Evolutionary conservation across 2,329 filamentous ascomycete genomes (phyloP).

Genomic region (Ceratocystis destructans): DNA sequence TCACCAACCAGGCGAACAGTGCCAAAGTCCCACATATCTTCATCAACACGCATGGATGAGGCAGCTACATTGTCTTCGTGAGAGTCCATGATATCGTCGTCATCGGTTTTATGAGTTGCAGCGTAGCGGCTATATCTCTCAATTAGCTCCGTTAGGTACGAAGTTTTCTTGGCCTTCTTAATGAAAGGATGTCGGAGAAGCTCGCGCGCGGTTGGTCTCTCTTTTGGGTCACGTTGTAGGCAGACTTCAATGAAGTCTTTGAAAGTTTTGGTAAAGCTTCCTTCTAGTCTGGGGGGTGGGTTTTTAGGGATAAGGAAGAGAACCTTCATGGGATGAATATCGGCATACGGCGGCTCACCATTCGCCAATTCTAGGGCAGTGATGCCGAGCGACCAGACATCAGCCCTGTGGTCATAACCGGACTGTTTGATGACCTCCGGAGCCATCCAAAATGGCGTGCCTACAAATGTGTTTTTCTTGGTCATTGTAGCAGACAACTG

Average conservation of each 20-base stretch:
- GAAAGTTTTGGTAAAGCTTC: slow-evolving; percentile 68
- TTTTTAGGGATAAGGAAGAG: slow-evolving; percentile 95
- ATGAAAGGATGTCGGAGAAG: slow-evolving; percentile 84
- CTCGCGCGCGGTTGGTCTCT: slow-evolving; percentile 75
- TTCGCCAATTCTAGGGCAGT: slow-evolving; percentile 84
- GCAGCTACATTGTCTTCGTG: slow-evolving; percentile 43
- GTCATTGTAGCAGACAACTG: slow-evolving; percentile 97
- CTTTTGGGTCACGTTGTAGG: slow-evolving; percentile 74
- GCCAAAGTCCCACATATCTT: slow-evolving; percentile 98
- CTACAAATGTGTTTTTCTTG: slow-evolving; percentile 98
- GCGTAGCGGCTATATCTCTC: slow-evolving; percentile 81
- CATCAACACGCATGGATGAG: slow-evolving; percentile 37
- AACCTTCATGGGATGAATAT: slow-evolving; percentile 98
- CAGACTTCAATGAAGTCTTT: slow-evolving; percentile 78
- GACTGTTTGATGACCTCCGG: slow-evolving; percentile 98
- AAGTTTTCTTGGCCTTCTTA: slow-evolving; percentile 81
- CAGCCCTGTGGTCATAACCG: slow-evolving; percentile 93
- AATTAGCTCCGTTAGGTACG: slow-evolving; percentile 91
- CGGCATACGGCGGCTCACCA: slow-evolving; percentile 85
- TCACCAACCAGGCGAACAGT: slow-evolving; percentile 73
- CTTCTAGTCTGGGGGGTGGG: slow-evolving; percentile 65
- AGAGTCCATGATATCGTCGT: slow-evolving; percentile 43
- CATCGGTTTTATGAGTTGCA: slow-evolving; percentile 59
- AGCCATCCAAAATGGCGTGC: slow-evolving; percentile 98
- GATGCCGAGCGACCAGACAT: slow-evolving; percentile 94